These are phyloP conservation scores for Yamadazyma kitorensis DNA, from an alignment of 805 yeast species.

Conservation along the genomic window DNA sequence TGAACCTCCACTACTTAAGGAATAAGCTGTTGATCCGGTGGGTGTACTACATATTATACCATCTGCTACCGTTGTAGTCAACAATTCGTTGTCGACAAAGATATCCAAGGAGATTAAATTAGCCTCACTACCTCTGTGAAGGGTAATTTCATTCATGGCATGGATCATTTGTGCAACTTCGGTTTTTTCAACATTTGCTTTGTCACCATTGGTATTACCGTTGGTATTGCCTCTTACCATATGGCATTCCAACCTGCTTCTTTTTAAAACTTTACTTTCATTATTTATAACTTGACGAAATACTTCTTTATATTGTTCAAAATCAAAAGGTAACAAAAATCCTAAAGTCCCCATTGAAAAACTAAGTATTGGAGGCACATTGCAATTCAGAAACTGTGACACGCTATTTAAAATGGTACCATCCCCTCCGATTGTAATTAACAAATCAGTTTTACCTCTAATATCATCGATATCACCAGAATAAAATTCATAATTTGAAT, in stretches of 20 bases:
- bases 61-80: conserved; percentile 90
- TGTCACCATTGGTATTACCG: conserved; percentile 2
- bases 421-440: conserved; percentile 94
- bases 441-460: conserved; percentile 65
- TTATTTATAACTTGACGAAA: conserved; percentile 66
- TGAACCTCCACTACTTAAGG: conserved; percentile 86
- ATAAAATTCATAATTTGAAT: conserved; percentile 32
- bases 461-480: conserved; percentile 61
- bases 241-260: conserved; percentile 79
- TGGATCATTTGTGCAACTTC: conserved; percentile 42
- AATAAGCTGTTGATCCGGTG: conserved; percentile 93
- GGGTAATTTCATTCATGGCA: conserved; percentile 89
- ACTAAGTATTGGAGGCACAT: conserved; percentile 86
- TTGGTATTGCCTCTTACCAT: conserved; percentile 31
- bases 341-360: conserved; percentile 92
- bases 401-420: conserved; percentile 89
- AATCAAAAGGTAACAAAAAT: conserved; percentile 83
- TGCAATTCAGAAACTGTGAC: conserved; percentile 64
- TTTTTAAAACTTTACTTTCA: conserved; percentile 67
- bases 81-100: conserved; percentile 76
- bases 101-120: conserved; percentile 81
- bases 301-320: conserved; percentile 54
- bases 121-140: conserved; percentile 87
- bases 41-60: conserved; percentile 87
- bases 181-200: conserved; percentile 11